These are phyloP conservation scores for Stagonosporopsis tanaceti DNA, from an alignment of 2,329 filamentous ascomycete species.

Conservation along the genomic window DNA sequence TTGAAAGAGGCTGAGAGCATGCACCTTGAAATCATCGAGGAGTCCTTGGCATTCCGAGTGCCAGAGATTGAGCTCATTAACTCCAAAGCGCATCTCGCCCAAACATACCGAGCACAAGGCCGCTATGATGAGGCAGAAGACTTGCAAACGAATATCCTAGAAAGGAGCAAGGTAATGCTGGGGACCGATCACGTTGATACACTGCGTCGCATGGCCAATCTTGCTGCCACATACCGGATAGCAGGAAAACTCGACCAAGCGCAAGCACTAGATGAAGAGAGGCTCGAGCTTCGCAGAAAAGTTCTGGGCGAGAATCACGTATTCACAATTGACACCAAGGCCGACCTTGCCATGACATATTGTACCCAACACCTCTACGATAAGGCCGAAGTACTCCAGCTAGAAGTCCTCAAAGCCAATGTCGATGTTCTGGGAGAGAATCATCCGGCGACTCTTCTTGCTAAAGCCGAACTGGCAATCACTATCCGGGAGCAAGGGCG, in stretches of 20 bases:
- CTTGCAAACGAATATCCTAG: no score
- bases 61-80: no score
- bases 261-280: not conserved
- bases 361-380: not conserved
- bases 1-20: not conserved
- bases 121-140: constrained; percentile 4
- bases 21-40: not conserved
- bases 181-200: no score
- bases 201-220: no score
- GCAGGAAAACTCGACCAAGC: not conserved
- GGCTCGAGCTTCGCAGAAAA: not conserved
- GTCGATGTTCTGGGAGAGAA: constrained; percentile 2
- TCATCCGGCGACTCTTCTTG: constrained; percentile 9
- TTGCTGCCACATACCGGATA: no score
- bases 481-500: not conserved
- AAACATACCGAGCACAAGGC: constrained; percentile 1
- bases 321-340: constrained; percentile 7
- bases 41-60: no score
- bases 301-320: not conserved
- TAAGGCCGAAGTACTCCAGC: constrained; percentile 1
- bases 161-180: no score
- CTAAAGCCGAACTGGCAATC: constrained; percentile 3
- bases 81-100: no score
- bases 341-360: not conserved
- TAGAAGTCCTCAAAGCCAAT: not conserved